phyloP scores from a whole-genome alignment of 495 filamentous ascomycete genomes.

The Tetracladium setigerum region DNA sequence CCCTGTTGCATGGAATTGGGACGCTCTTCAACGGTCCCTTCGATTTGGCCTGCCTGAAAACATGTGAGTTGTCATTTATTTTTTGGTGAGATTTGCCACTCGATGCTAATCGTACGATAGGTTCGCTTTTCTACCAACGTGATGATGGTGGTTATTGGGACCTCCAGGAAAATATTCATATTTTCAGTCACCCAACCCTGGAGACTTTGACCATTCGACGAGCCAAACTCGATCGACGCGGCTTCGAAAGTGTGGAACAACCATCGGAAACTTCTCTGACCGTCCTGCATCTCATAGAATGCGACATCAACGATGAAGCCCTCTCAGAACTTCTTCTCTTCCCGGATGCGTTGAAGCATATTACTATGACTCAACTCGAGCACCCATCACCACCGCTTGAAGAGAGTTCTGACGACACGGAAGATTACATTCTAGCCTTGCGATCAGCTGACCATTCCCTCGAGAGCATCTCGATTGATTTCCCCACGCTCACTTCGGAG shows the following conservation, averaged over 20 bases:
- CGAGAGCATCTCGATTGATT: constrained; percentile 25
- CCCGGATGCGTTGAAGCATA: constrained; percentile 22
- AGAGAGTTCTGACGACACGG: constrained; percentile 24
- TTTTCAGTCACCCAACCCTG: constrained; percentile 28
- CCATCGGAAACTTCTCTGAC: constrained; percentile 22
- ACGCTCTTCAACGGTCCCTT: constrained; percentile 28
- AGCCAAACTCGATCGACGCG: constrained; percentile 23
- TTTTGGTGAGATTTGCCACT: neutral
- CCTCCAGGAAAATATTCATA: constrained; percentile 29
- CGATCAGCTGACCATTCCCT: constrained; percentile 22
- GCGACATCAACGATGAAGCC: constrained; percentile 30
- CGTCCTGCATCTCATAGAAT: constrained; percentile 24
- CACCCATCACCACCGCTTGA: constrained; percentile 22
- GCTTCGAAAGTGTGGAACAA: constrained; percentile 26
- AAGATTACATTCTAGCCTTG: constrained; percentile 27
- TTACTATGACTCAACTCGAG: constrained; percentile 24
- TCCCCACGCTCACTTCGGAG: constrained; percentile 18
- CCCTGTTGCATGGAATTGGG: constrained; percentile 24
- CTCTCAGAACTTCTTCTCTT: constrained; percentile 27
- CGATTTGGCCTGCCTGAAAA: constrained; percentile 26
- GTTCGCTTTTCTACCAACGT: constrained; percentile 23
- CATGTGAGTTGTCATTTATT: constrained; percentile 14
- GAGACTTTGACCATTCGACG: constrained; percentile 23
- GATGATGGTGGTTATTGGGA: constrained; percentile 27
- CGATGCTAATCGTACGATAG: constrained; percentile 4